Base-by-base conservation (phyloP, 2,329 filamentous ascomycete genomes). In the Colletotrichum spinosum region DNA sequence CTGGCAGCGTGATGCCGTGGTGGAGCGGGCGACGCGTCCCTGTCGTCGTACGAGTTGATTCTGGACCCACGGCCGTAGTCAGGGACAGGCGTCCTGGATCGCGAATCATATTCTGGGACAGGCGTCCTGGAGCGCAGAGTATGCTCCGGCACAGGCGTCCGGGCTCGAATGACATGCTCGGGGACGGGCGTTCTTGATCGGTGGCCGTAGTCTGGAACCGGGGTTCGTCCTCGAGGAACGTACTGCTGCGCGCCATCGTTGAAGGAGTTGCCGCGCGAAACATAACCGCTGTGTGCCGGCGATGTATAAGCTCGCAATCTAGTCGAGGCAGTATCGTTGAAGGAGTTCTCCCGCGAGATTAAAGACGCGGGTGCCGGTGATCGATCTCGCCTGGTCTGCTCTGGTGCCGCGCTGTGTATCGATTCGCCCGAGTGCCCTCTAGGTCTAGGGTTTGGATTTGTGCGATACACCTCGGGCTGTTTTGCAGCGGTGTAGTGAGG, bases 401-500 rank as follows among this genome's bases (percentile, higher is more conserved):
- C 60, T 10, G 34, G 54, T 8, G 25, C 38, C 8, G 60, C 60
- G 46, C 56, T 66, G 44, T 69, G 70, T 50, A 77, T 75, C 7
- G 81, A 83, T 39, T 73, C 78, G 13, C 72, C 70, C 10, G 81
- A 85, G 60, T 81, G 76, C 60, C 83, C 80, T 62, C 78, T 74
- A 17, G 79, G 73, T 41, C 72, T 64, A 11, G 73, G 69, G 12
- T 74, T 73, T 3, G 80, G 75, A 8, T 78, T 75, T 33, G 86
- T 80, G 67, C 80, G 79, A 75, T 84, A 86, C n/a, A 83, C 81
- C 69, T 86, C 85, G 33, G 86, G 86, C 63, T 87, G 85, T 69
- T 89, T 87, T 39, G 86, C 86, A 13, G 85, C 88, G 12, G 86
- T 88, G 74, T 90, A 89, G 72, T 89, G 88, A 34, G 88, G 88